These are phyloP conservation scores for Orobanche coerulescens DNA, from an alignment of 257 asterid genomes.

Conservation along the genomic window DNA sequence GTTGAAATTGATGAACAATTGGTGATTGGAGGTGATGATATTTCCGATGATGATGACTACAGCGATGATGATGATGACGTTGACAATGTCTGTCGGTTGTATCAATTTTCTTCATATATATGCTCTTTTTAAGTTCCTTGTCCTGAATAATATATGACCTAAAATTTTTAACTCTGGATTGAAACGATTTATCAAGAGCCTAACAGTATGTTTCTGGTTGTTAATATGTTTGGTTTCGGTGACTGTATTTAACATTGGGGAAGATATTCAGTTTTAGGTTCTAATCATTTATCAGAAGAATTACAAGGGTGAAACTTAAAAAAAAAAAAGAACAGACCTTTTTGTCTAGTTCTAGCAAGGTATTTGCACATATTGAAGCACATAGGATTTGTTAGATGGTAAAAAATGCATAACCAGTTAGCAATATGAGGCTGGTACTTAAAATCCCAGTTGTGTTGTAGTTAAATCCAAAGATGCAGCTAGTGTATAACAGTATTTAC, in stretches of 20 bases:
- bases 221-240: not conserved
- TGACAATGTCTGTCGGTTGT: conserved; percentile 47
- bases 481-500: not conserved
- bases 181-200: not conserved
- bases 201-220: not conserved
- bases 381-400: not conserved
- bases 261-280: not conserved
- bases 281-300: not conserved
- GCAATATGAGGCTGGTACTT: not conserved
- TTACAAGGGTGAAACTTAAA: not conserved
- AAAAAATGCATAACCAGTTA: not conserved
- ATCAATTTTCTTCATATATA: not conserved
- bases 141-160: not conserved
- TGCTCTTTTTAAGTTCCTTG: not conserved
- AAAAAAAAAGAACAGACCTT: not conserved
- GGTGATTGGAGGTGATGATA: conserved; percentile 76
- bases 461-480: not conserved
- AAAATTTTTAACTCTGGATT: not conserved
- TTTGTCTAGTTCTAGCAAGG: not conserved
- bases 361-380: not conserved
- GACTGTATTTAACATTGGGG: not conserved
- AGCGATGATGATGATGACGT: conserved; percentile 36
- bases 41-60: conserved; percentile 51
- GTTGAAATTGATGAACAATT: conserved; percentile 57
- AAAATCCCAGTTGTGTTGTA: not conserved